These are phyloP conservation scores for Talaromyces marneffei DNA, from an alignment of 2,329 filamentous ascomycete species.

Conservation along the genomic window DNA sequence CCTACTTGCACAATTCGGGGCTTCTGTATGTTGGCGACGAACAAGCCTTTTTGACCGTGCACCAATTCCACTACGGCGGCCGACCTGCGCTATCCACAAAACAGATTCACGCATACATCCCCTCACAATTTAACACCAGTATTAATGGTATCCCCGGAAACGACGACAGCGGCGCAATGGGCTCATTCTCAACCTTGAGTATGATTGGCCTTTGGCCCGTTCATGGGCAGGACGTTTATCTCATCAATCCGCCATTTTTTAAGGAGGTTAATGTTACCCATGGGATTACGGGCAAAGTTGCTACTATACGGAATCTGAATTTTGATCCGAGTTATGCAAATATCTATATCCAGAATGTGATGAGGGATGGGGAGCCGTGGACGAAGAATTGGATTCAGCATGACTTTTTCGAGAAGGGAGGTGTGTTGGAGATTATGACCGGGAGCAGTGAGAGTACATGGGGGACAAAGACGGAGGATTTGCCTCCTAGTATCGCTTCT, in stretches of 20 bases:
- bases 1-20: conserved; percentile 55
- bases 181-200: conserved; percentile 54
- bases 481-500: conserved; percentile 51
- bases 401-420: conserved; percentile 58
- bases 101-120: conserved; percentile 57
- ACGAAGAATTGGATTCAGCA: conserved; percentile 61
- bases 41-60: conserved; percentile 55
- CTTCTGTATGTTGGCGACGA: conserved; percentile 61
- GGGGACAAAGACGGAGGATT: conserved; percentile 52
- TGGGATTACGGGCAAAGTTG: conserved; percentile 51
- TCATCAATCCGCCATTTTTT: conserved; percentile 61
- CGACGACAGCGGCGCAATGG: conserved; percentile 62
- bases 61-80: conserved; percentile 60
- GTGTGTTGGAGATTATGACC: conserved; percentile 55
- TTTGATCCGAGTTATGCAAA: conserved; percentile 52
- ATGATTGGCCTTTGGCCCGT: conserved; percentile 64
- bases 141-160: conserved; percentile 57
- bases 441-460: conserved; percentile 59
- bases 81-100: conserved; percentile 45
- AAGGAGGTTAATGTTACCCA: conserved; percentile 50
- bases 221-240: conserved; percentile 58
- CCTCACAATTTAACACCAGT: conserved; percentile 51
- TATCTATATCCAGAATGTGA: conserved; percentile 60
- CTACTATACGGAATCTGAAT: conserved; percentile 51
- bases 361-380: conserved; percentile 53